Base-by-base conservation (phyloP, 1,284 basidiomycete species). In the Crocinoboletus sp. region DNA sequence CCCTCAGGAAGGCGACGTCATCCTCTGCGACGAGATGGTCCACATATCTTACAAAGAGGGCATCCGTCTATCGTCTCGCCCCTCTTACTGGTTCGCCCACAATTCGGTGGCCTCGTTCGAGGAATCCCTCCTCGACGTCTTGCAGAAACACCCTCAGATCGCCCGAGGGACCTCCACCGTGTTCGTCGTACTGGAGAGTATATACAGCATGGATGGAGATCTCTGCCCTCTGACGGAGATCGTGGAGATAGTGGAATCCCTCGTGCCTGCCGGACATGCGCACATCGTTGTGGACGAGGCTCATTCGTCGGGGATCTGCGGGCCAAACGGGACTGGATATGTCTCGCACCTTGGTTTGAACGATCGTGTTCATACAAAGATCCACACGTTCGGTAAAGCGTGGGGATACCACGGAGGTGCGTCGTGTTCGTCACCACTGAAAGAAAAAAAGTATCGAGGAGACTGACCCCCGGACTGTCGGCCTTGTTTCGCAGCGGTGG, bases 341-440 rank as follows among this genome's bases (percentile, higher is more conserved):
- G 52, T 63, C 20, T 48, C 58, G 5, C 23, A 69, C 19, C 67
- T 74, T 42, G 66, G 58, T 11, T 48, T 67, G 29, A 56, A 60
- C 30, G 43, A 63, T 35, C 58, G 69, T 15, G 64, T 78, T 3
- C 63, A 68, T 4, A 68, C 76, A 5, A 63, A 70, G 28, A 52
- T 79, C 15, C 74, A 78, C 59, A 77, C 77, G 1, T 77, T 79
- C 49, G 74, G 77, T 5, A 78, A 79, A 50, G 76, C 68, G 0
- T 5, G 71, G 82, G 40, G 80, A 79, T 13, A 80, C 78, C 20
- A 82, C 78, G 90, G 92, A 56, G 89, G 90, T 89, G 40, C 9
- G 43, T 43, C 45, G 41, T 80, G 68, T 15, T 32, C 6, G 2
- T 19, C n/a, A n/a, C n/a, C n/a, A n/a, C n/a, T n/a, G n/a, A n/a